Evolutionary conservation across 352 stramenopile genomes (phyloP), one percentile per base, ranked within the genome.

Genomic region (Phytopythium chamaehyphon): DNA sequence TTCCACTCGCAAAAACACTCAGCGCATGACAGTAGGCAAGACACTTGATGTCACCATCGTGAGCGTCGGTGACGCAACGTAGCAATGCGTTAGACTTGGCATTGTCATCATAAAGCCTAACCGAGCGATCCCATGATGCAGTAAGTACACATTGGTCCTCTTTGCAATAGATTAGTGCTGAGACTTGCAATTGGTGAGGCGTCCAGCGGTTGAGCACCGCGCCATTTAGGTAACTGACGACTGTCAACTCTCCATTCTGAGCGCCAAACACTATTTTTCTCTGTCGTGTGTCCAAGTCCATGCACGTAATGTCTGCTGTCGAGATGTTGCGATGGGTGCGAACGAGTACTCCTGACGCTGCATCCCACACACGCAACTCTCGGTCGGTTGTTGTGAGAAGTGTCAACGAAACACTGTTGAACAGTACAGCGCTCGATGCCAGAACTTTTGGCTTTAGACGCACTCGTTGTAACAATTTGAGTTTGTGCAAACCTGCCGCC

Each of bases 191-290:
- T n/a, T 67, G 65, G 11, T 90, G 82, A 3, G 74, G 71, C 12
- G 73, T 78, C 73, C 77, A 93, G 8, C 66, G 72, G 26, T 77
- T 74, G 14, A 93, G 47, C 0, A 90, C 49, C 6, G 79, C 71
- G 37, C 82, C 82, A 22, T 87, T 90, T n/a, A 88, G 64, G 40
- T 90, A 88, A 37, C 90, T 90, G 15, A 87, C 64, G 31, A 90
- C 74, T 10, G 82, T 57, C 0, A 92, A 47, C 39, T 89, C 76
- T 1, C 82, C 82, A 40, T 76, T 75, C 39, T 90, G 77, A 10
- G 71, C 83, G 5, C 74, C 77, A 0, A 90, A 54, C 5, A 92
- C 62, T 46, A 90, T 63, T 54, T 92, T 92, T 22, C 82, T 71
- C 40, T 92, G 73, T 0, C 76, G 60, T 8, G 76, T 59, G 44